Evolutionary conservation across 192 early-diverging fungal species (phyloP), one percentile per base, ranked within the genome.

Genomic region (Geranomyces variabilis): DNA sequence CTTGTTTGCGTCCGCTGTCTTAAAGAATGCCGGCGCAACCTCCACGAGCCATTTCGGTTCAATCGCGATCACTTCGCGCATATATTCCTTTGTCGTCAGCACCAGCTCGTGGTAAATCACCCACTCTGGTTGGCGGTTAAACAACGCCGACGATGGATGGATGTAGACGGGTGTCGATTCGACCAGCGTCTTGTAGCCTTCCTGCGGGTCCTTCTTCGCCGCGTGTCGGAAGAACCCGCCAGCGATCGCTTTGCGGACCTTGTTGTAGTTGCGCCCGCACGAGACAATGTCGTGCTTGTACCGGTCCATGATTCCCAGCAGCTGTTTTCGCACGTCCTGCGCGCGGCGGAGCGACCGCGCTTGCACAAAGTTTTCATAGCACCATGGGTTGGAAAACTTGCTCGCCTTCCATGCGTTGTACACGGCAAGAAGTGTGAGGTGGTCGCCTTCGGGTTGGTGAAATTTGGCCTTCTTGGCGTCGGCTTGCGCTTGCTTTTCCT

Each of bases 81-180:
- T 94, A 62, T 95, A 95, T 77, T 95, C 94, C 69, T 94, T 94
- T 0, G 90, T 92, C 24, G 94, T 95, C 74, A 95, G 81, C 26
- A 94, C 92, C 51, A 95, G 75, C 82, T 94, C 94, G 63, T 95
- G 93, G 77, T 95, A 95, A 69, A 95, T 92, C n/a, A 94, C 91
- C 93, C 93, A 95, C 83, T 95, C 92, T 47, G 93, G 93, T 56
- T 92, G 90, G 80, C 92, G 92, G 83, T 97, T 96, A 75, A 97
- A 99, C 69, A 99, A 77, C 36, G 97, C 91, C 76, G 93, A 96
- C 17, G 90, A 91, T 62, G 97, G 97, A 78, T 99, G 96, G 67
- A 99, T 95, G 73, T 94, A 95, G 36, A 97, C 96, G 2, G 95
- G 95, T 15, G 97, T 98, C 12, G 96, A 94, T 81, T 99, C 97